Evolutionary conservation across 2,329 filamentous ascomycete species (phyloP).

Genomic region (Penicillium sp.): DNA sequence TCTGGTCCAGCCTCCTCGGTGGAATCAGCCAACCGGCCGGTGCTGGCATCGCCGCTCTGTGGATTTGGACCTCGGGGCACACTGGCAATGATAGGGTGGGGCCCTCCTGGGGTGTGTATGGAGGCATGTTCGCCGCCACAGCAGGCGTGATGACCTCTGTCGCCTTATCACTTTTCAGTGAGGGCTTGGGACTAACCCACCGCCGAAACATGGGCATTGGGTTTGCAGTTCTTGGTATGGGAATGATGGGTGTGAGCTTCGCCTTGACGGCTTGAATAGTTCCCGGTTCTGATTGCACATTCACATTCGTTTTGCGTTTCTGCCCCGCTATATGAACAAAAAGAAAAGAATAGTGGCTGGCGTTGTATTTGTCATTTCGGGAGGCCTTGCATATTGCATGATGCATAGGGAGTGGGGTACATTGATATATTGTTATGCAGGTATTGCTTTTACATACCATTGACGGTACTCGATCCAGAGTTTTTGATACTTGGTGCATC

Average conservation of each 20-base stretch:
- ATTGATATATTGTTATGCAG: constrained; percentile 3
- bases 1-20: constrained; percentile 79
- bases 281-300: not conserved
- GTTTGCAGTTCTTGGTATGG: constrained; percentile 64
- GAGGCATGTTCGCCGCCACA: constrained; percentile 78
- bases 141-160: constrained; percentile 96
- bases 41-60: constrained; percentile 77
- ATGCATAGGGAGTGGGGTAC: not conserved
- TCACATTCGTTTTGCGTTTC: not conserved
- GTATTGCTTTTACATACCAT: not conserved
- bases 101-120: constrained; percentile 56
- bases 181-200: constrained; percentile 74
- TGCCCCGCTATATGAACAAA: not conserved
- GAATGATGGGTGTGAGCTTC: constrained; percentile 78
- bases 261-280: constrained; percentile 66
- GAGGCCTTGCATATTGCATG: not conserved
- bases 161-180: constrained; percentile 82
- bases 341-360: not conserved
- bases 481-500: not conserved
- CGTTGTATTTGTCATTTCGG: constrained; percentile 1
- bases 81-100: constrained; percentile 30
- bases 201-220: constrained; percentile 38
- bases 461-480: not conserved
- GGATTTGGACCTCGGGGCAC: constrained; percentile 72
- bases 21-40: constrained; percentile 86